Base-by-base conservation (phyloP, 352 stramenopile genomes). In the Discostella stelligera region DNA sequence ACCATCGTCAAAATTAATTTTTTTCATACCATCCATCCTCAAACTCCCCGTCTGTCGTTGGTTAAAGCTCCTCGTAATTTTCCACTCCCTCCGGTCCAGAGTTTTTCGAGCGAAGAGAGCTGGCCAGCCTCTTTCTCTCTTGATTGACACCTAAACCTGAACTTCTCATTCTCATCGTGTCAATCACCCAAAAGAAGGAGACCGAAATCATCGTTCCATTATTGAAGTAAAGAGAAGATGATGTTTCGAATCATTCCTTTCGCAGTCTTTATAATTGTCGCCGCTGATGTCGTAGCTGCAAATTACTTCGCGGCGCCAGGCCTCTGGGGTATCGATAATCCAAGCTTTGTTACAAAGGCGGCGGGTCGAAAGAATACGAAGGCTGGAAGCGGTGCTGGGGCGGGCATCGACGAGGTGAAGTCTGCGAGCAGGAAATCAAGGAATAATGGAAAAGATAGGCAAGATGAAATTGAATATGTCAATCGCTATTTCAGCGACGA, bases 311-410 rank as follows among this genome's bases (percentile, higher is more conserved):
- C 61, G 3, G 61, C 67, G 7, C 65, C 74, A 16, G 74, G 74
- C 3, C 74, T 66, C 37, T 81, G 74, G 74, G 74, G 74, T 23
- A 25, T 81, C 13, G 74, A 81, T 25, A 64, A 20, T 50, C 62
- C 66, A 0, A 61, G 76, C n/a, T 65, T 77, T 18, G 37, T 72
- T 60, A 62, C 61, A 46, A 46, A 52, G 37, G 41, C 68, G 11
- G 50, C 10, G 2, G 37, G 72, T 16, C 60, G 54, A 30, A 18
- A 59, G 16, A 20, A 13, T 20, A 23, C 27, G 2, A 32, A 32
- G 27, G 27, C 27, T 6, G 27, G 27, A 5, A 32, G 27, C 5
- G 27, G 27, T 32, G 5, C 27, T 32, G 5, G 5, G 23, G 32
- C 25, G 23, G n/a, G 71, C 41, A 56, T 72, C 14, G 67, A 75